Evolutionary conservation across 208 protist genomes (phyloP), one percentile per base, ranked within the genome.

Genomic region (Trichomonas vaginalis): DNA sequence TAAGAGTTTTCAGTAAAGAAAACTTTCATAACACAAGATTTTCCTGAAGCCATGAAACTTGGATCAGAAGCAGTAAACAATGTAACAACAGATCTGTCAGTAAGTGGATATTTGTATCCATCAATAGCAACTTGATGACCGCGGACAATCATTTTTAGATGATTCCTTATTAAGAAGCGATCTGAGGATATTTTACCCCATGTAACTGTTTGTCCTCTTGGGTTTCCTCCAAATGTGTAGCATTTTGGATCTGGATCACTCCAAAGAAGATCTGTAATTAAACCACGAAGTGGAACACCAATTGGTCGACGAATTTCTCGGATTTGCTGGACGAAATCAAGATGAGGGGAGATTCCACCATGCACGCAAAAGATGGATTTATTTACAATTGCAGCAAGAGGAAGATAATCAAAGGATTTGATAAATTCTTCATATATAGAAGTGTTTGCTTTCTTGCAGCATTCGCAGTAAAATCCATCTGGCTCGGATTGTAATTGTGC

Each of bases 391-490:
- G 79, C 79, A 83, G 79, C 79, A 32, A 83, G 14, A 40, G 79
- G n/a, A 42, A 83, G 35, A 35, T 40, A 37, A 42, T 92, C 10
- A 39, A 92, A 92, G 4, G 46, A 14, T 39, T 0, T 51, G 1
- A 51, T 92, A 32, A 92, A 51, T 2, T 92, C 32, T 17, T 35
- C 39, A 10, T 27, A 92, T 15, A 92, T 10, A n/a, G 9, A 39
- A 39, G 45, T 35, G 27, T 23, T 56, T 39, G 14, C 21, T 92
- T 92, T 51, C 27, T 45, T 56, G 6, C 35, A 0, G 56, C 96
- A 96, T 96, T 96, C 96, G 32, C 83, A 49, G 32, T 61, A 27
- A 40, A 96, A 96, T 39, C 96, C 96, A 86, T 96, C 96, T 10
- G 79, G 37, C 1, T n/a, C 40, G n/a, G 61, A 96, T 14, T 96